Base-by-base conservation (phyloP, 208 protist genomes). In the Phytomonas sp. region DNA sequence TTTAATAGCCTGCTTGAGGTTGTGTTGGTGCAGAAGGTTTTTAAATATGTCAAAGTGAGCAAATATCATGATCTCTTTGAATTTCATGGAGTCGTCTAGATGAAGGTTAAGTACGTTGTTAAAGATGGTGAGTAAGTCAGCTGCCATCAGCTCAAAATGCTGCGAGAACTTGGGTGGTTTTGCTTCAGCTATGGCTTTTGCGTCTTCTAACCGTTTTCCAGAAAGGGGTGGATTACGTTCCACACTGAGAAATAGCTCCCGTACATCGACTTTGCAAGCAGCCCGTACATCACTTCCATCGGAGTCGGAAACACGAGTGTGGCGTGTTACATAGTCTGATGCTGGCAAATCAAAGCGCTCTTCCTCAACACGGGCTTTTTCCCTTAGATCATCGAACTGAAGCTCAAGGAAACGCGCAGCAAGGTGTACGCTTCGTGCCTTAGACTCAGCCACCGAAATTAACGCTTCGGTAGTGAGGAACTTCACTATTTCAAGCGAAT, bases 1-100 rank as follows among this genome's bases (percentile, higher is more conserved):
- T 77, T 85, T 89, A 43, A 93, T 62, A 26, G 79, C 80, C 73
- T 94, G 88, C 72, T 84, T 87, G 28, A 94, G 75, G 5, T 87
- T 82, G 65, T 92, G 91, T 67, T 92, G 87, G 1, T 80, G 84
- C 36, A 94, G 71, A 62, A 96, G 90, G 61, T 93, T 92, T 28
- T 77, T 74, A 63, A 94, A 84, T 36, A 96, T 81, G 56, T 89
- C 87, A 78, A 93, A 91, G 76, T 89, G 89, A 15, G 88, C 85
- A 67, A 86, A 85, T 17, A 84, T 79, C 67, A 80, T 84, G 9
- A 77, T 77, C 71, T 96, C 91, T 63, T 93, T 94, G 74, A 84
- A 93, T 70, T 80, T 84, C 83, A 94, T 88, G 1, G 88, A 91
- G 40, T 73, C 74, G 71, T 92, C 83, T 65, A 92, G 72, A 68